These are phyloP conservation scores for Phaeophleospora eucalypticola DNA, from an alignment of 2,329 filamentous ascomycete species.

Conservation along the genomic window DNA sequence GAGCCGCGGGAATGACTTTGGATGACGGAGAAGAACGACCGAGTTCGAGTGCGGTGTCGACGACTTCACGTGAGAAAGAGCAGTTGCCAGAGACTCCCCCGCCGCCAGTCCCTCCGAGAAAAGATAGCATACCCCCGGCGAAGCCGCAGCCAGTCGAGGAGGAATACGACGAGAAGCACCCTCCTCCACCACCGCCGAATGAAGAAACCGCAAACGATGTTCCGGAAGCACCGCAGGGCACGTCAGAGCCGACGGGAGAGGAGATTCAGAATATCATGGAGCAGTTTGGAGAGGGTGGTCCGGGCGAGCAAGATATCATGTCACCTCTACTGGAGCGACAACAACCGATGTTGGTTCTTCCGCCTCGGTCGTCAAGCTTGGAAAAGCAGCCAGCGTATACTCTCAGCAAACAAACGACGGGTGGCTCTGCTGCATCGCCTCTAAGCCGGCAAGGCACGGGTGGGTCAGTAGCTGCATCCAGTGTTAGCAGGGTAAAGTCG, in stretches of 20 bases:
- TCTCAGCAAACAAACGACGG: constrained; percentile 25
- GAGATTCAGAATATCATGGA: constrained; percentile 98
- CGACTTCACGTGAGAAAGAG: constrained; percentile 11
- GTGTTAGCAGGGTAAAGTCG: constrained; percentile 19
- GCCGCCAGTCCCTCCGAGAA: constrained; percentile 30
- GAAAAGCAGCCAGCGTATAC: constrained; percentile 51
- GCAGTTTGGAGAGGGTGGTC: constrained; percentile 72
- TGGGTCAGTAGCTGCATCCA: constrained; percentile 24
- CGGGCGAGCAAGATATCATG: constrained; percentile 73
- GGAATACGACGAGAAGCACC: constrained; percentile 31
- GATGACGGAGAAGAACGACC: constrained; percentile 4
- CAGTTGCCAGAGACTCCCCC: constrained; percentile 26
- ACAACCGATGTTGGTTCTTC: constrained; percentile 73
- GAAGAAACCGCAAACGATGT: constrained; percentile 26
- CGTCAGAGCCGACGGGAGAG: constrained; percentile 45
- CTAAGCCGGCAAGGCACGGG: constrained; percentile 24
- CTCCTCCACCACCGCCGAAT: constrained; percentile 12
- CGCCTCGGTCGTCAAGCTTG: constrained; percentile 80
- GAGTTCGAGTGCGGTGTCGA: constrained; percentile 1
- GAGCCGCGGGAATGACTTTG: constrained; percentile 26
- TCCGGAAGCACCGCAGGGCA: constrained; percentile 48
- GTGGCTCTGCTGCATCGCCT: constrained; percentile 16
- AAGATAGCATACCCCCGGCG: constrained; percentile 21
- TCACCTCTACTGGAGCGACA: constrained; percentile 79
- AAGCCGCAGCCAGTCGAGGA: constrained; percentile 8